These are phyloP conservation scores for Cantharellus anzutake DNA, from an alignment of 768 basidiomycete species.

Conservation along the genomic window DNA sequence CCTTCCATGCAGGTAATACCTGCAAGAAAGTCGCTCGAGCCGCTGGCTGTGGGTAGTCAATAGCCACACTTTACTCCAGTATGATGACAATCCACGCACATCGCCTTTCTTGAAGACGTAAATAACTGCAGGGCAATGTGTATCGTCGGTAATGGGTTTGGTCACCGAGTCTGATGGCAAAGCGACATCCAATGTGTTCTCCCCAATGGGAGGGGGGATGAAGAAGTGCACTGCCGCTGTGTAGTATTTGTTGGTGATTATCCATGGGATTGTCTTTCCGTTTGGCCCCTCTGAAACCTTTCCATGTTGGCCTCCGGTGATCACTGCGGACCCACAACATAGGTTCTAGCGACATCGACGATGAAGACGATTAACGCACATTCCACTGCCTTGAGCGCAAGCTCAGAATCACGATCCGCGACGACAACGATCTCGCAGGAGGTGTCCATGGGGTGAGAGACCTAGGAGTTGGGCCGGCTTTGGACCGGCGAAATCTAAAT, in stretches of 20 bases:
- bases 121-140: constrained; percentile 46
- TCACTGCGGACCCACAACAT: neutral
- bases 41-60: neutral
- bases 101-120: constrained; percentile 52
- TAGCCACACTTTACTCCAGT: neutral
- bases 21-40: too few species aligned
- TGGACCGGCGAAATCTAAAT: too few species aligned
- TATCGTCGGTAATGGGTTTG: constrained; percentile 14
- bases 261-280: constrained; percentile 36
- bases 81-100: constrained; percentile 20
- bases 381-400: neutral
- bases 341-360: neutral
- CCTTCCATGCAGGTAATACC: neutral
- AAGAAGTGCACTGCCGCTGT: constrained; percentile 51
- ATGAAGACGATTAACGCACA: too few species aligned
- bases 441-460: too few species aligned
- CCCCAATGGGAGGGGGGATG: neutral
- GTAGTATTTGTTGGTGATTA: constrained; percentile 66
- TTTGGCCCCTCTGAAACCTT: neutral
- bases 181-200: too few species aligned
- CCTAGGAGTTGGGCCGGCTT: too few species aligned
- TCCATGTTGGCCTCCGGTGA: constrained; percentile 2
- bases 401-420: neutral
- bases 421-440: too few species aligned
- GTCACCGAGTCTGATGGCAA: too few species aligned